Evolutionary conservation across 2,329 filamentous ascomycete genomes (phyloP), one percentile per base, ranked within the genome.

Genomic region (Fusarium tjaetaba): DNA sequence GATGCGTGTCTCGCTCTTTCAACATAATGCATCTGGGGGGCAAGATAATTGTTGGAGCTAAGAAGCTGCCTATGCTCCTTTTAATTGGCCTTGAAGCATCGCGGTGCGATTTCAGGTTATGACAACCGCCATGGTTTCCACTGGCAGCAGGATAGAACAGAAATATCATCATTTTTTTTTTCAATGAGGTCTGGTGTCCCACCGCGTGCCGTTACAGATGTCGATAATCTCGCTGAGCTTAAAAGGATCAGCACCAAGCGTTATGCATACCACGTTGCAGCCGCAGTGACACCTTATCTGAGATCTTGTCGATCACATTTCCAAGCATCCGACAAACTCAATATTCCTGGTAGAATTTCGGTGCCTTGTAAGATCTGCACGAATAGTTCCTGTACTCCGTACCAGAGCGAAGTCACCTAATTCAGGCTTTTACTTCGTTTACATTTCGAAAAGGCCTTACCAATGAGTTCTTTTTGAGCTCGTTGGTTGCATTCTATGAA

Each of bases 1-100:
- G 94, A 96, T 82, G 94, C 93, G 53, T 96, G 94, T 82, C 88
- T 96, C 74, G 93, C 93, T 70, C 85, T 96, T 65, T 88, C 87
- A 41, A 80, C 83, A 45, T 88, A 80, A 74, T 58, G 65, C 49
- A 46, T 43, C 43, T 48, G 28, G 45, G 52, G 36, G 32, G 48
- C 16, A 16, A 39, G 46, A 24, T 43, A 38, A 36, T 36, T 28
- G 32, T 32, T 60, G 52, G 16, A 57, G 28, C 24, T 60, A 34
- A 53, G n/a, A 46, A 56, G 30, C 30, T 42, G 14, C 39, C 22
- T 26, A 36, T 28, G 38, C 48, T 36, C 53, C 46, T 13, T 39
- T 60, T 41, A 24, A 20, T 34, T 42, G 24, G 41, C 43, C 15
- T 56, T 52, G 30, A 59, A 38, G 56, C 58, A 60, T 43, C 51